Base-by-base conservation (phyloP, 495 filamentous ascomycete species). In the Daldinia vernicosa region DNA sequence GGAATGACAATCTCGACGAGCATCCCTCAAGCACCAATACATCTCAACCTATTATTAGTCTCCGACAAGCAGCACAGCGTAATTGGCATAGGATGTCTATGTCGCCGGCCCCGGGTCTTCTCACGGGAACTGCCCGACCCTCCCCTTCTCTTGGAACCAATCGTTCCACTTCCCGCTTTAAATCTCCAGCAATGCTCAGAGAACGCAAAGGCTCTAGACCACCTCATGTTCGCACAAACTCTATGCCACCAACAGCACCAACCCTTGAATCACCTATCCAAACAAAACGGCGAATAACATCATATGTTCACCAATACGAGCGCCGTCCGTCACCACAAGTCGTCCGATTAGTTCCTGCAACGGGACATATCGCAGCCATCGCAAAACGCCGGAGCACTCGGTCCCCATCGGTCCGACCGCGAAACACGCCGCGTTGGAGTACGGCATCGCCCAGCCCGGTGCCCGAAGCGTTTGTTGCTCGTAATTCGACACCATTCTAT, bases 1-100 rank as follows among this genome's bases (percentile, higher is more conserved):
- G 80, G 79, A 80, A 89, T 71, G 80, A 85, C 43, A 77, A 74
- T 33, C 82, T 89, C 12, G 90, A 92, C 61, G 83, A 82, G 26
- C 65, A 77, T 26, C 74, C 70, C 27, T 14, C 78, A 4, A 80
- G 75, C 65, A 50, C 66, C 28, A 64, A 64, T 33, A 73, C 75
- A 7, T 77, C 79, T 2, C 78, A 79, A 3, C 69, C 77, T 17
- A 35, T 81, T 8, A 82, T 81, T 8, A 82, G 78, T 32, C 78
- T 83, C 33, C 82, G 80, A 27, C 76, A 80, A 28, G 68, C 74
- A 5, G 74, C 76, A 28, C 80, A 79, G 35, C 72, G 77, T 6
- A 74, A 70, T 50, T 80, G 75, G 52, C 71, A 77, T 8, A 73
- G 75, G 33, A 78, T 72, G 1, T 82, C 80, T 1, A 76, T 71